Conservation (phyloP, 345 rosid species). For the Chamaenerion angustifolium region DNA sequence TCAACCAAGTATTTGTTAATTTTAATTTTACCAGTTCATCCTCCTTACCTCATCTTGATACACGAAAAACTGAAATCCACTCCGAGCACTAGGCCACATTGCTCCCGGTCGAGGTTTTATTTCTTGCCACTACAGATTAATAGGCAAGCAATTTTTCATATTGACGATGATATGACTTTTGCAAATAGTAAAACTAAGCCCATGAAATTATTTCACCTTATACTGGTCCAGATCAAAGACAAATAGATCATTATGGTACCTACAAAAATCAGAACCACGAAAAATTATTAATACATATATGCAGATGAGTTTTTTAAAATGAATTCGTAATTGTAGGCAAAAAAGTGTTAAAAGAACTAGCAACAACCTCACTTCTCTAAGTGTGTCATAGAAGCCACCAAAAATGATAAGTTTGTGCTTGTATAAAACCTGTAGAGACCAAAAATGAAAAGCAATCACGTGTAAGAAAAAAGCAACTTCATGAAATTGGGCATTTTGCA, state of each 20-base stretch:
- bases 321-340: not conserved
- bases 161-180: slow-evolving; percentile 3
- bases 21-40: not conserved
- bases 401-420: slow-evolving; percentile 88
- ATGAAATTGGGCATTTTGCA: too few species aligned
- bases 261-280: slow-evolving; percentile 15
- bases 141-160: slow-evolving; percentile 13
- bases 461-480: not conserved
- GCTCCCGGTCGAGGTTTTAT: slow-evolving; percentile 84
- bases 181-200: not conserved
- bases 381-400: slow-evolving; percentile 98
- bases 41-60: slow-evolving; percentile 70
- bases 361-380: slow-evolving; percentile 97
- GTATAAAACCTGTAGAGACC: slow-evolving; percentile 57
- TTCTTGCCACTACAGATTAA: slow-evolving; percentile 81
- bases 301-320: too few species aligned
- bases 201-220: slow-evolving; percentile 38
- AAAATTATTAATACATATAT: too few species aligned
- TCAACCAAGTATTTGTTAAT: not conserved
- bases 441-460: not conserved
- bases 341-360: slow-evolving; percentile 9
- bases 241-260: slow-evolving; percentile 72
- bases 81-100: slow-evolving; percentile 91
- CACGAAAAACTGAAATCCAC: slow-evolving; percentile 85
- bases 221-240: slow-evolving; percentile 81